phyloP scores from a whole-genome alignment of 345 rosid species.

The Eucalyptus pauciflora region DNA sequence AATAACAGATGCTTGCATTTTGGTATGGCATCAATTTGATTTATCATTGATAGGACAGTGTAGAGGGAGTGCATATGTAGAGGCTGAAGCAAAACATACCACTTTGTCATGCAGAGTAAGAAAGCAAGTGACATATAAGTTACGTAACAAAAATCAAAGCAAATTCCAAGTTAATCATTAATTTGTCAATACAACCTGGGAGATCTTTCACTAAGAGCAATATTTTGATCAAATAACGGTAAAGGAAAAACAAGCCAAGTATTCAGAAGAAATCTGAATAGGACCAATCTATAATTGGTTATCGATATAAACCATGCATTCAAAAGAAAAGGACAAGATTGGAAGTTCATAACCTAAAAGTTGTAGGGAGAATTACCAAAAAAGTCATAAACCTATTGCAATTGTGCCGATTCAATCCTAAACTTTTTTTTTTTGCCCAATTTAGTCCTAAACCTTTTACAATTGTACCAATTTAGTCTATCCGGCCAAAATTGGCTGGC shows the following conservation, averaged over 20 bases:
- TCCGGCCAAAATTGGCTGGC: no score
- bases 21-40: neutral
- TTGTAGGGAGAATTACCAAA: no score
- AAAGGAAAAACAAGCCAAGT: neutral
- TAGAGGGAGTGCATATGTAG: neutral
- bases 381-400: no score
- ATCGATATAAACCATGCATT: neutral
- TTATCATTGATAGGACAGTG: neutral
- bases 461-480: no score
- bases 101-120: neutral
- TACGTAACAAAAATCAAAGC: neutral
- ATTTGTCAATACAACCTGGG: neutral
- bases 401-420: no score
- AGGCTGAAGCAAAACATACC: neutral
- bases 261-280: neutral
- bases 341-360: neutral
- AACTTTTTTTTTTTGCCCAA: no score
- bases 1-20: neutral
- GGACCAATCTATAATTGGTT: neutral
- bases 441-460: no score
- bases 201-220: neutral
- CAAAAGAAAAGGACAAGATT: neutral
- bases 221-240: neutral
- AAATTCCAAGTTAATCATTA: neutral
- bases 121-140: neutral